Base-by-base conservation (phyloP, 208 protist species). In the Herpetomonas tarakana region DNA sequence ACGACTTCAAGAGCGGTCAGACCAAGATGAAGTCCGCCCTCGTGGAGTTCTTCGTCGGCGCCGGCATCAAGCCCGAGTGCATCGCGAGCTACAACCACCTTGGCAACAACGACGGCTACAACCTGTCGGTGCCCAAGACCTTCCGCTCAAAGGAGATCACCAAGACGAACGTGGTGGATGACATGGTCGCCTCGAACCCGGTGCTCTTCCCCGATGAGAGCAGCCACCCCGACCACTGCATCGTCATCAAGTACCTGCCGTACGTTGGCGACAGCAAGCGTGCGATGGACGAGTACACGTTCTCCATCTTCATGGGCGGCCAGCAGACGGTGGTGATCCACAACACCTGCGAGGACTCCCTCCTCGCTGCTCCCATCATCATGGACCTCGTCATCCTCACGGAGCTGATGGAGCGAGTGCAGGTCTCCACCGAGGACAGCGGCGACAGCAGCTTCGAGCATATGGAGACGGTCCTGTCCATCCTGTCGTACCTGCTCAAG, bases 11-110 rank as follows among this genome's bases (percentile, higher is more conserved):
- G 84, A 95, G 91, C 41, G 98, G 98, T 38, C 98, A 99, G 86
- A 99, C 98, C n/a, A 99, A 99, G 78, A 97, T 99, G 71, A 99
- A 99, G 82, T 98, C 93, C 25, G 98, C 98, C 1, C 70, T 99
- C 47, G 88, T 98, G 26, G 98, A 99, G 77, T 99, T 99, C 77
- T 88, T 99, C 59, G 94, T 99, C 35, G 67, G 64, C 27, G 96
- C 98, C 22, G 98, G 84, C 68, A 88, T 91, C 62, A 87, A 88
- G 65, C 81, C 84, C 29, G 78, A 88, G 71, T 91, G 84, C 69
- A 91, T 91, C 61, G 84, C 78, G 19, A 91, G 84, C 62, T 91
- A 91, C 67, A 91, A 91, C 60, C 98, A 99, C 81, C 82, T 99
- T 26, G 98, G 98, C 55, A 99, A 99, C 88, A 99, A 99, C 74